Percentiles rank a stretch among this genome's conserved stretches.
Conservation (phyloP, 768 basidiomycete species). For the Paxillus rubicundulus region DNA sequence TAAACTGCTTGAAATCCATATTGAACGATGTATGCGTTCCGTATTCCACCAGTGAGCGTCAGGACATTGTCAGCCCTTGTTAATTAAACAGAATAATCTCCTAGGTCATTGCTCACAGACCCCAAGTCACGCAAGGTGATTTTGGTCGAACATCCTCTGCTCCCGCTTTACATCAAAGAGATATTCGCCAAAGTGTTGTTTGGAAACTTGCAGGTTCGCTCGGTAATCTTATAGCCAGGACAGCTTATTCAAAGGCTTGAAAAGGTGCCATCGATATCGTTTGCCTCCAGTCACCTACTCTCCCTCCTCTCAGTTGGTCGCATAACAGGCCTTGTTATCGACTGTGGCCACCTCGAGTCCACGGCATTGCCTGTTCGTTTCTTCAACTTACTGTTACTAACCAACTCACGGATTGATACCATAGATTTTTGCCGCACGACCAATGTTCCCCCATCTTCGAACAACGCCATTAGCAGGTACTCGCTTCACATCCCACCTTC, state of each 20-base stretch:
- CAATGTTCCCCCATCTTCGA: conserved; percentile 76
- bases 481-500: conserved; percentile 74
- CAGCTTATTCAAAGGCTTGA: background rate
- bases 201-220: conserved; percentile 76
- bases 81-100: conserved; percentile 18
- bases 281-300: conserved; percentile 84
- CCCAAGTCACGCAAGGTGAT: conserved; percentile 95
- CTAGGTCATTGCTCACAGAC: conserved; percentile 87
- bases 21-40: conserved; percentile 67
- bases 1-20: conserved; percentile 61
- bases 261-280: conserved; percentile 92
- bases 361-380: conserved; percentile 76
- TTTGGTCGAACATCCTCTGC: conserved; percentile 82
- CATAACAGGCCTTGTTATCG: conserved; percentile 91
- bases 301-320: conserved; percentile 83
- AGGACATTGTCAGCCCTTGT: background rate
- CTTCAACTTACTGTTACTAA: background rate
- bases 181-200: conserved; percentile 83
- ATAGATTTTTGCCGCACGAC: conserved; percentile 88
- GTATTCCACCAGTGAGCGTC: conserved; percentile 79
- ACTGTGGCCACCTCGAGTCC: conserved; percentile 90
- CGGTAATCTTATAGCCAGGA: background rate
- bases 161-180: conserved; percentile 87
- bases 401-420: conserved; percentile 2
- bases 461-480: conserved; percentile 89